Evolutionary conservation across 257 asterid genomes (phyloP).

Genomic region (Asclepias syriaca): DNA sequence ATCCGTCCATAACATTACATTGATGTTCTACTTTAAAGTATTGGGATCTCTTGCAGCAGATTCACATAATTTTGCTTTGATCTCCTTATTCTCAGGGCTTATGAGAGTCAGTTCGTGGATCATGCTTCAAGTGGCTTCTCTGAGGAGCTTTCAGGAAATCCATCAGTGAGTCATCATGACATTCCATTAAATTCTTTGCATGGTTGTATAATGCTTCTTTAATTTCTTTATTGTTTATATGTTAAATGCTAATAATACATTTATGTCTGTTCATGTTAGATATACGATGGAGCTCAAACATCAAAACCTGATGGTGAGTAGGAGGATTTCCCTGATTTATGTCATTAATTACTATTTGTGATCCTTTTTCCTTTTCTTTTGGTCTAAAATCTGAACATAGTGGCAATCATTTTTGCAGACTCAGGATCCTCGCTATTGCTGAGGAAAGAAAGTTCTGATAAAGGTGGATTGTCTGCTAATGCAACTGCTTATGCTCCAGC

Average conservation of each 20-base stretch:
- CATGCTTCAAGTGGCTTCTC: constrained; percentile 34
- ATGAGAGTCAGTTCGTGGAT: constrained; percentile 38
- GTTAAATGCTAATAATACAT: neutral
- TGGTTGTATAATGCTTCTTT: constrained; percentile 5
- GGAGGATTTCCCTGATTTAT: constrained; percentile 9
- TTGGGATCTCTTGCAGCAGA: neutral
- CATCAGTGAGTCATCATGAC: constrained; percentile 35
- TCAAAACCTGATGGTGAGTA: constrained; percentile 71
- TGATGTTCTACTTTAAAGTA: neutral
- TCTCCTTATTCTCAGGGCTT: constrained; percentile 36
- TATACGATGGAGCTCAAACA: constrained; percentile 28
- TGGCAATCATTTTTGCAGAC: constrained; percentile 29
- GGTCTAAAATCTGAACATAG: neutral
- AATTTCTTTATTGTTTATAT: constrained; percentile 8
- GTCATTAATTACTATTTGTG: neutral
- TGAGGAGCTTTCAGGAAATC: constrained; percentile 38
- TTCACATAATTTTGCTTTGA: constrained; percentile 2
- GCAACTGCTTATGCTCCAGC: constrained; percentile 56
- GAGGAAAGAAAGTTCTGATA: constrained; percentile 44
- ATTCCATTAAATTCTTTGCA: constrained; percentile 19
- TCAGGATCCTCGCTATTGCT: constrained; percentile 26
- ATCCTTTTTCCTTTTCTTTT: neutral
- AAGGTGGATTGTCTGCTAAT: constrained; percentile 48
- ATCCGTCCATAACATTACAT: neutral
- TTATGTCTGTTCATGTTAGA: constrained; percentile 39